A percentile compares a stretch with the other conserved stretches of the same genome.
Evolutionary conservation across 495 filamentous ascomycete species (phyloP).

Genomic region (Patellaria atrata): DNA sequence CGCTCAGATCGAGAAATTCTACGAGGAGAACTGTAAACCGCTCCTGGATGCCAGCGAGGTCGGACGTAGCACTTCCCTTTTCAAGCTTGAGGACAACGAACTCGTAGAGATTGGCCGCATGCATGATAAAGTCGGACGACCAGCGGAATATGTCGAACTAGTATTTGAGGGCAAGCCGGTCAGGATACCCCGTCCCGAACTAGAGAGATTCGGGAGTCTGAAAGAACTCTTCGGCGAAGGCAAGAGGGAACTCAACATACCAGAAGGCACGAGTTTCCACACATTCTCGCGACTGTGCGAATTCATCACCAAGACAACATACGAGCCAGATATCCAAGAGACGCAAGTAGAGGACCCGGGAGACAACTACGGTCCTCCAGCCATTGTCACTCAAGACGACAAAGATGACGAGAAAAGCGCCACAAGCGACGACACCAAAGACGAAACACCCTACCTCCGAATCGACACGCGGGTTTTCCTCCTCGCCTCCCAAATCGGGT

Average conservation of each 20-base stretch:
- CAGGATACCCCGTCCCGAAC: constrained; percentile 1
- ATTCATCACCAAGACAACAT: constrained; percentile 11
- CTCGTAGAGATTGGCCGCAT: constrained; percentile 11
- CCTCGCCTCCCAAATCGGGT: constrained; percentile 5
- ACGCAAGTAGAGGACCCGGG: no score
- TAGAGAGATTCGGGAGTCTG: constrained; percentile 7
- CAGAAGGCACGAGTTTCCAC: constrained; percentile 5
- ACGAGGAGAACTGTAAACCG: constrained; percentile 8
- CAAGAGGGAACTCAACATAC: constrained; percentile 6
- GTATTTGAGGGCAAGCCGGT: constrained; percentile 8
- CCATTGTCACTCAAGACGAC: no score
- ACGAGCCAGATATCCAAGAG: constrained; percentile 12
- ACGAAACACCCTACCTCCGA: constrained; percentile 4
- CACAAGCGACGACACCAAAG: no score
- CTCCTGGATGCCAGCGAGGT: constrained; percentile 9
- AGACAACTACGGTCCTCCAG: no score
- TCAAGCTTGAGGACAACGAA: constrained; percentile 3
- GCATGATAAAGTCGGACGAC: constrained; percentile 1
- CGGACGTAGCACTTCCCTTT: constrained; percentile 4
- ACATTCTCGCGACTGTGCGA: constrained; percentile 13
- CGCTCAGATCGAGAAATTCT: constrained; percentile 10
- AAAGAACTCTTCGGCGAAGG: constrained; percentile 5
- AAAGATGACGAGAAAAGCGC: no score
- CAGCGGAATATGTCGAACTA: constrained; percentile 8
- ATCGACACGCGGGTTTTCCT: constrained; percentile 11